Conservation (phyloP, 495 filamentous ascomycete genomes). For the Daldinia bambusicola region DNA sequence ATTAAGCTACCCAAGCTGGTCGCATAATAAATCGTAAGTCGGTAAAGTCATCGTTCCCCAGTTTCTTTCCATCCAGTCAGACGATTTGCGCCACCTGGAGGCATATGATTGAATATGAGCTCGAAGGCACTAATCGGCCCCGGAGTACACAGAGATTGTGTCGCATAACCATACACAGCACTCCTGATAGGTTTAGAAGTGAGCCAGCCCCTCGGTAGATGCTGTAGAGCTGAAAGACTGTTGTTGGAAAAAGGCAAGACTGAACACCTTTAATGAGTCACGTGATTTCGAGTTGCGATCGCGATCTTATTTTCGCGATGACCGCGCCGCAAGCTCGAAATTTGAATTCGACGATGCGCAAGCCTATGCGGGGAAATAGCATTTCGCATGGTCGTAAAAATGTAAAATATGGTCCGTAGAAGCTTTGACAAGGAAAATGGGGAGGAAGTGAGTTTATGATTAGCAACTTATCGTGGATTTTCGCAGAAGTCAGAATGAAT, state of each 20-base stretch:
- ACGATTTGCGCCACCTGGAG: slow-evolving; percentile 36
- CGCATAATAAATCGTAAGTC: slow-evolving; percentile 10
- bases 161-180: slow-evolving; percentile 21
- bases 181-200: slow-evolving; percentile 1
- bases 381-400: neutral
- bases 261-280: slow-evolving; percentile 18
- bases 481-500: slow-evolving; percentile 18
- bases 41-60: neutral
- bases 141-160: neutral
- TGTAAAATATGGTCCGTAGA: neutral
- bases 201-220: neutral
- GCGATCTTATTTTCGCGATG: slow-evolving; percentile 21
- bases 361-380: no score
- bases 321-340: slow-evolving; percentile 20
- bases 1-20: slow-evolving; percentile 10
- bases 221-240: slow-evolving; percentile 14
- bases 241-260: slow-evolving; percentile 8
- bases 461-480: slow-evolving; percentile 14
- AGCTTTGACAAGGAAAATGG: neutral
- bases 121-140: slow-evolving; percentile 5
- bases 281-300: slow-evolving; percentile 38
- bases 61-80: slow-evolving; percentile 10
- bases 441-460: neutral
- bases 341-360: neutral
- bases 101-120: slow-evolving; percentile 22